Conservation (phyloP, 441 rosid species). For the Codiaeum variegatum region DNA sequence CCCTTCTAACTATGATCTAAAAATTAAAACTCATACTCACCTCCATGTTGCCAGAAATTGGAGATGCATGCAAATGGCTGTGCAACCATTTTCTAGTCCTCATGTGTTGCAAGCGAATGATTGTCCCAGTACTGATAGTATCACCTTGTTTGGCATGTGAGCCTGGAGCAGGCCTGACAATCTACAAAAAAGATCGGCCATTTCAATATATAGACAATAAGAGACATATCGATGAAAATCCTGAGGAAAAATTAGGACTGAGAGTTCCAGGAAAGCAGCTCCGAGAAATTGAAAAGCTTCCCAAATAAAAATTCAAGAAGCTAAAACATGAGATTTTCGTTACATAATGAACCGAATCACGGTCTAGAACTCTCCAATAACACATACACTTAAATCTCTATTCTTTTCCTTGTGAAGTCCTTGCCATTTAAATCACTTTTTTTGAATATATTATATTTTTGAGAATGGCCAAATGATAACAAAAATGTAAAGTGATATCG, state of each 20-base stretch:
- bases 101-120: conserved; percentile 86
- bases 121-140: conserved; percentile 53
- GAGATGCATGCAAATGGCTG: conserved; percentile 90
- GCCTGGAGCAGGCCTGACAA: conserved; percentile 67
- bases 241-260: background rate
- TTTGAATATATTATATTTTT: background rate
- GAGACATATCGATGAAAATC: background rate
- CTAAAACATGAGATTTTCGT: background rate
- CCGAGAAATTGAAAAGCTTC: background rate
- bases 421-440: too few relatives aligned
- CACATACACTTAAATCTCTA: background rate
- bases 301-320: background rate
- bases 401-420: background rate
- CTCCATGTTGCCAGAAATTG: conserved; percentile 94
- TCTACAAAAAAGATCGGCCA: conserved; percentile 34
- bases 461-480: background rate
- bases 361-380: background rate
- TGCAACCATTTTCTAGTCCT: conserved; percentile 91
- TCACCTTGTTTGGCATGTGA: conserved; percentile 79
- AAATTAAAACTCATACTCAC: conserved; percentile 31
- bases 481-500: background rate
- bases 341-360: background rate
- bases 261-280: background rate
- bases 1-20: background rate
- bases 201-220: conserved; percentile 7